These are phyloP conservation scores for Cucurbita argyrosperma DNA, from an alignment of 306 rosid species.

Conservation along the genomic window DNA sequence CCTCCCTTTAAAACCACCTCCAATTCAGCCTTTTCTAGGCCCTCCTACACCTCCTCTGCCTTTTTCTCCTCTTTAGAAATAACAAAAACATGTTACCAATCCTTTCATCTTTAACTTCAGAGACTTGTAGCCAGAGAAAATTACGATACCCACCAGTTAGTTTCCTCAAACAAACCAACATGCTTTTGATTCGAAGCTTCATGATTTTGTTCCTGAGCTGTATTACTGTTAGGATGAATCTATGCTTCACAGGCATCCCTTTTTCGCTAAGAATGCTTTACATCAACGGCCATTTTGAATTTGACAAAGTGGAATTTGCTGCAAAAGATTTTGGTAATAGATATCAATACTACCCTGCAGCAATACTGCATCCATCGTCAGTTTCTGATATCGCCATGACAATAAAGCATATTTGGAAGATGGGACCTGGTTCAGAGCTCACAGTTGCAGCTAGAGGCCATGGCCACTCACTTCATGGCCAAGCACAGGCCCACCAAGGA, in stretches of 20 bases:
- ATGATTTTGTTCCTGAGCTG: conserved; percentile 43
- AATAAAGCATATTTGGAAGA: conserved; percentile 54
- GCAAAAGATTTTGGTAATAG: conserved; percentile 80
- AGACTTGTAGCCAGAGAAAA: conserved; percentile 18
- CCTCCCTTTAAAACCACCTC: conserved; percentile 45
- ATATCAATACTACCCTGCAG: conserved; percentile 48
- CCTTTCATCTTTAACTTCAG: conserved; percentile 29
- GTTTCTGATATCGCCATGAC: conserved; percentile 62
- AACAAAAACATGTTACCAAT: conserved; percentile 20
- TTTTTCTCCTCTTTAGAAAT: conserved; percentile 11
- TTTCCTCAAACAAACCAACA: conserved; percentile 25
- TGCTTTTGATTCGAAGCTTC: conserved; percentile 28
- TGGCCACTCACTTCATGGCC: conserved; percentile 92
- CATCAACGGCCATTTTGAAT: conserved; percentile 49
- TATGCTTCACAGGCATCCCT: conserved; percentile 32
- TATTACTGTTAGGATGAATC: conserved; percentile 27
- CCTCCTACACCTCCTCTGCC: conserved; percentile 21
- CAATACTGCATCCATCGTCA: conserved; percentile 62
- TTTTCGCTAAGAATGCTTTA: conserved; percentile 42
- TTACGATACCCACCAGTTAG: conserved; percentile 29
- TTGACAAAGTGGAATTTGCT: conserved; percentile 44
- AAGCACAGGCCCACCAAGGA: conserved; percentile 71
- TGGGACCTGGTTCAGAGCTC: conserved; percentile 65
- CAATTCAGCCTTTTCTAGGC: conserved; percentile 21
- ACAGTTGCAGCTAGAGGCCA: conserved; percentile 92